phyloP scores from a whole-genome alignment of 2,329 filamentous ascomycete genomes.

The Phialophora tarda region DNA sequence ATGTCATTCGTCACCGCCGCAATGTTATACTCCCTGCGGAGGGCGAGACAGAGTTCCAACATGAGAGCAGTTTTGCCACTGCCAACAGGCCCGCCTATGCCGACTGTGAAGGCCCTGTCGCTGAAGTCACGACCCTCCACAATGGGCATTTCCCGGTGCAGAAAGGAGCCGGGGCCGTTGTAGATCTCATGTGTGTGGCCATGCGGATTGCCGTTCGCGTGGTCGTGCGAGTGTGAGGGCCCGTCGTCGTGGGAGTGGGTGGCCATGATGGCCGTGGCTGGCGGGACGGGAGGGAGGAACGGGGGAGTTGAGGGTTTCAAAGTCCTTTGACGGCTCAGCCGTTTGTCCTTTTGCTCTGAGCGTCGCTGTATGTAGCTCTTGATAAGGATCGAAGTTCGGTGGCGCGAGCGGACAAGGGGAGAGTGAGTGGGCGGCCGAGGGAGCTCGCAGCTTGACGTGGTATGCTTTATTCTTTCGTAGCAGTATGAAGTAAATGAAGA shows the following conservation, averaged over 20 bases:
- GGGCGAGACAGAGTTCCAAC: conserved; percentile 85
- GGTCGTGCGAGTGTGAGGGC: conserved; percentile 47
- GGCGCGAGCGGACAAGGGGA: neutral
- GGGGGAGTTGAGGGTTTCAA: neutral
- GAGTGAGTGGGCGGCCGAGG: neutral
- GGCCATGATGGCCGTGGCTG: conserved; percentile 23
- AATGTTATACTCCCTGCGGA: conserved; percentile 81
- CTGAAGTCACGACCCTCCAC: conserved; percentile 85
- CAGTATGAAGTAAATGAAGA: neutral
- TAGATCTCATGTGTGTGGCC: conserved; percentile 97
- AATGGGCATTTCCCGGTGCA: conserved; percentile 91
- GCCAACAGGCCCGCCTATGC: conserved; percentile 97
- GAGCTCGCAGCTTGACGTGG: neutral
- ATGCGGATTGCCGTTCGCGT: conserved; percentile 66
- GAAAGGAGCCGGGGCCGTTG: conserved; percentile 86
- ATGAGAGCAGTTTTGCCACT: conserved; percentile 97
- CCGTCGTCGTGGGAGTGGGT: conserved; percentile 44
- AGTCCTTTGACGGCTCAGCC: neutral
- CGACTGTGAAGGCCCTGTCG: conserved; percentile 90
- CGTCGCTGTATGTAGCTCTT: neutral
- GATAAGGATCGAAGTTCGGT: neutral
- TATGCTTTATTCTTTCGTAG: neutral
- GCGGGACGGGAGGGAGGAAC: neutral
- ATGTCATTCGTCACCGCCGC: conserved; percentile 76
- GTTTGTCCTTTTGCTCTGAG: neutral